These are phyloP conservation scores for Salix dunnii DNA, from an alignment of 345 rosid genomes.

Conservation along the genomic window DNA sequence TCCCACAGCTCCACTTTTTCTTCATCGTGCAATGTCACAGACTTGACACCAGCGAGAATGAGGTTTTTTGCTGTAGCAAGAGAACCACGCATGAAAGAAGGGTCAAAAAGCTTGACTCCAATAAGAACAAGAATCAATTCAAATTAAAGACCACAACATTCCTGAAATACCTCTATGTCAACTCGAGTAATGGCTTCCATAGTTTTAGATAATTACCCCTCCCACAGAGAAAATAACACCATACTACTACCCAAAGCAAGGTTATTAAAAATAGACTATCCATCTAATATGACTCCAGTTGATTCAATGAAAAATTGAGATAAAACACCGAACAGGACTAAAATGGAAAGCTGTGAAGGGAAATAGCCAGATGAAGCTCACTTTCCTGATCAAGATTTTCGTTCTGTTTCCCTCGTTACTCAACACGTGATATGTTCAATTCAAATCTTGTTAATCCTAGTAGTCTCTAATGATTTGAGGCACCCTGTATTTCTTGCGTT, in stretches of 20 bases:
- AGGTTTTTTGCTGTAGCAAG: conserved; percentile 85
- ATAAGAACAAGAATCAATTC: neutral
- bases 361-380: neutral
- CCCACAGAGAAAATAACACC: neutral
- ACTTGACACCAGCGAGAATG: conserved; percentile 95
- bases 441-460: neutral
- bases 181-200: neutral
- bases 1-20: conserved; percentile 85
- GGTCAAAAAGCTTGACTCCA: neutral
- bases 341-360: neutral
- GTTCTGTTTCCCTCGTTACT: neutral
- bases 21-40: conserved; percentile 93
- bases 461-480: neutral
- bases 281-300: neutral
- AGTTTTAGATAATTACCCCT: neutral
- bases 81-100: neutral
- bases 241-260: neutral
- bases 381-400: neutral
- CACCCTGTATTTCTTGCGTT: neutral
- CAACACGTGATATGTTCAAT: neutral
- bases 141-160: neutral
- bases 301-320: neutral
- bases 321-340: neutral
- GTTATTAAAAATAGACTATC: neutral
- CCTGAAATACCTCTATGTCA: neutral